These are phyloP conservation scores for Aristolochia fimbriata DNA, from an alignment of 164 flowering plant genomes.

Conservation along the genomic window DNA sequence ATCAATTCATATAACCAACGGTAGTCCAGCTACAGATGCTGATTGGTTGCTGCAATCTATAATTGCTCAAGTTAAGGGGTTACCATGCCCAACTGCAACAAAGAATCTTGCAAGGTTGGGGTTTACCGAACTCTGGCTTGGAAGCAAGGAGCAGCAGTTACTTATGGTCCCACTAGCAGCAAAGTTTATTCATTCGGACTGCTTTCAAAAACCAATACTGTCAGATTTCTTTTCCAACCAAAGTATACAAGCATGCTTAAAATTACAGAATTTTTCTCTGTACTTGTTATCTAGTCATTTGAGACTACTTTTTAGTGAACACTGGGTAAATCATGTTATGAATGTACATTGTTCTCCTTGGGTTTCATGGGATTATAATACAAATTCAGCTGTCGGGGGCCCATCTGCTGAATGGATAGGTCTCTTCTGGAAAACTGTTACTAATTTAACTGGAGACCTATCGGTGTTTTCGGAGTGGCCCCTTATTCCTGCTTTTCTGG, in stretches of 20 bases:
- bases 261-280: constrained; percentile 57
- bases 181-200: constrained; percentile 62
- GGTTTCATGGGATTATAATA: constrained; percentile 80
- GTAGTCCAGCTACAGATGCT: constrained; percentile 17
- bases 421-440: constrained; percentile 72
- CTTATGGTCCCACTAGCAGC: constrained; percentile 61
- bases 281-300: constrained; percentile 56
- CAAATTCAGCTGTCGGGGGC: constrained; percentile 44
- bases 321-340: constrained; percentile 78
- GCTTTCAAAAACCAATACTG: constrained; percentile 52
- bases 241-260: constrained; percentile 39
- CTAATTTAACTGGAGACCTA: constrained; percentile 44
- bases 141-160: constrained; percentile 59
- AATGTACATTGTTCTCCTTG: constrained; percentile 63
- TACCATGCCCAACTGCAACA: constrained; percentile 83
- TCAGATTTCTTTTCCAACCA: constrained; percentile 40
- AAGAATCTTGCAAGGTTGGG: constrained; percentile 57
- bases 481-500: constrained; percentile 86
- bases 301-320: constrained; percentile 61
- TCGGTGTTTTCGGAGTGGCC: constrained; percentile 92
- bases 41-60: constrained; percentile 32
- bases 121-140: constrained; percentile 69
- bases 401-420: constrained; percentile 93
- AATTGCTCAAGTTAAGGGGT: constrained; percentile 62
- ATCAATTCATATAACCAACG: constrained; percentile 21